These are phyloP conservation scores for Podila horticola DNA, from an alignment of 192 early-diverging fungal species.

Conservation along the genomic window DNA sequence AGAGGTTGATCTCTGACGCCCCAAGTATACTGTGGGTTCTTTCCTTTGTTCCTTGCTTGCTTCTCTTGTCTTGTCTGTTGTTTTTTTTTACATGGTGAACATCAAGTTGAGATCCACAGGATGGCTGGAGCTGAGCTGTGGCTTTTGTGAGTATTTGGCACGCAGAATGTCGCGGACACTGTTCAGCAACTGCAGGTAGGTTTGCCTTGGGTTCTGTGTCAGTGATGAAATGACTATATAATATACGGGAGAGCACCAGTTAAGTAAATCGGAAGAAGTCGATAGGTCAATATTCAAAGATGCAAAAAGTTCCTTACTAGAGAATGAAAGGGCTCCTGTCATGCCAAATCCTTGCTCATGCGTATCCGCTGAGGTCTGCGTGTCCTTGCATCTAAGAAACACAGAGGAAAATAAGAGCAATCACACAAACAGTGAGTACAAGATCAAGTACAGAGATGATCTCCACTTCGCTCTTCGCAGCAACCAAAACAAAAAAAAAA, in stretches of 20 bases:
- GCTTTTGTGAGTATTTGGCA: constrained; percentile 77
- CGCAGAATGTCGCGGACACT: constrained; percentile 72
- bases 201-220: constrained; percentile 64
- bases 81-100: constrained; percentile 50
- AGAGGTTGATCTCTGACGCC: not conserved
- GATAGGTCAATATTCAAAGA: not conserved
- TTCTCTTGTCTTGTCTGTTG: not conserved
- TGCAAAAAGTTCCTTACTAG: not conserved
- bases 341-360: constrained; percentile 62
- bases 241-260: constrained; percentile 25
- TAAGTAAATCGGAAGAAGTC: not conserved
- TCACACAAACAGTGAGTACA: not conserved
- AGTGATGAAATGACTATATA: constrained; percentile 41
- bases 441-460: not conserved
- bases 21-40: not conserved
- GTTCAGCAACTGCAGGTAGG: constrained; percentile 78
- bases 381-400: constrained; percentile 72
- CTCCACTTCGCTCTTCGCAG: no score
- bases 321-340: constrained; percentile 81
- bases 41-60: not conserved
- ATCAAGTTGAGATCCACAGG: constrained; percentile 49
- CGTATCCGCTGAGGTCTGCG: constrained; percentile 86
- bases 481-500: no score
- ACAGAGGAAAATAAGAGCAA: not conserved
- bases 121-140: constrained; percentile 73